Evolutionary conservation across 345 rosid genomes (phyloP).

Genomic region (Citrus mangshanensis): DNA sequence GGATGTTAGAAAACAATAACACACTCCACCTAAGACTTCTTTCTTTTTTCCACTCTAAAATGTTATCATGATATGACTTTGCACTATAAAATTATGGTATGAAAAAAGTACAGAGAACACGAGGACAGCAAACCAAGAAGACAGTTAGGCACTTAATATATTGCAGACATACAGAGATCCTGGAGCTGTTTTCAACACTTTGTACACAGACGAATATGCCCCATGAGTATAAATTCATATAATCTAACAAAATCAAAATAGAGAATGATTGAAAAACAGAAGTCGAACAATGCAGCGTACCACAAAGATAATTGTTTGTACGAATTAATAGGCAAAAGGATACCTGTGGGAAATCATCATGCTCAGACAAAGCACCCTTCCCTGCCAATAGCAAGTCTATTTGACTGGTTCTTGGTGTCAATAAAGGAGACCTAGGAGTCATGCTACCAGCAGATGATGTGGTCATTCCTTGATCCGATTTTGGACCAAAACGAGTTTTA

Average conservation of each 20-base stretch:
- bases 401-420: constrained; percentile 91
- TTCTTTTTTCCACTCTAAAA: background rate
- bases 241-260: background rate
- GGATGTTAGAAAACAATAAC: background rate
- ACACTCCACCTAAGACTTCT: background rate
- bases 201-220: background rate
- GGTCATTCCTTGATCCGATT: constrained; percentile 97
- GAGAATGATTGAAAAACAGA: background rate
- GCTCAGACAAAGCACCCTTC: constrained; percentile 76
- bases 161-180: background rate
- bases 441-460: constrained; percentile 98
- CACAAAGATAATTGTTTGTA: background rate
- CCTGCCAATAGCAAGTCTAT: constrained; percentile 82
- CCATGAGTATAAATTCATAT: background rate
- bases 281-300: background rate
- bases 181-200: background rate
- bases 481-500: constrained; percentile 91
- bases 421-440: constrained; percentile 96
- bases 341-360: constrained; percentile 91
- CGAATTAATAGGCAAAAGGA: background rate
- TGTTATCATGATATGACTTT: background rate
- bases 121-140: background rate
- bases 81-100: background rate
- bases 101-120: background rate
- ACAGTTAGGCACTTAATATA: background rate